Conservation (phyloP, 257 asterid species). For the Solanum ahanhuiri region DNA sequence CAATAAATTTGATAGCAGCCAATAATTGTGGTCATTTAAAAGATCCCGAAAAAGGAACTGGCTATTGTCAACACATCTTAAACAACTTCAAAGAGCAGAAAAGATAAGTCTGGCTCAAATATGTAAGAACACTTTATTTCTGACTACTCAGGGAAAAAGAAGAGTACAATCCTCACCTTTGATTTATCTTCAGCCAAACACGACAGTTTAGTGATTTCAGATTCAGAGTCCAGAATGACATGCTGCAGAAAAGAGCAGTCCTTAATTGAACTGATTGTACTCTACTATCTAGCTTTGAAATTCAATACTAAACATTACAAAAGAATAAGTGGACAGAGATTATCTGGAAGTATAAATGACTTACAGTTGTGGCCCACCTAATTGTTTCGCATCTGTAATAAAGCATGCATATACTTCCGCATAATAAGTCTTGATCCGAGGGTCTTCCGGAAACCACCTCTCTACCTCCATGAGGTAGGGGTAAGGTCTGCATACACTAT, state of each 20-base stretch:
- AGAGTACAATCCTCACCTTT: not conserved
- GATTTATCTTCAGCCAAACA: not conserved
- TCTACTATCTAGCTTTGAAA: not conserved
- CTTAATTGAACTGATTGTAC: not conserved
- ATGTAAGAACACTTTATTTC: not conserved
- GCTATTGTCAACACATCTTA: not conserved
- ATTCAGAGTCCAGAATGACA: not conserved
- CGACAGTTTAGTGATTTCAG: not conserved
- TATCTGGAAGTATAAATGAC: not conserved
- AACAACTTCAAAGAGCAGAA: not conserved
- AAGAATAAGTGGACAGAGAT: not conserved
- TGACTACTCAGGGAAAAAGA: not conserved
- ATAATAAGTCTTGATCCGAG: not conserved
- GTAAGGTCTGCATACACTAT: not conserved
- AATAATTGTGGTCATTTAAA: not conserved
- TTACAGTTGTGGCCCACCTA: not conserved
- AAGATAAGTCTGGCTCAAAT: not conserved
- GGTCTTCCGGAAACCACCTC: not conserved
- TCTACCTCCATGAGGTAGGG: not conserved
- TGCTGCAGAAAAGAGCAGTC: constrained; percentile 1
- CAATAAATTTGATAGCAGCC: not conserved
- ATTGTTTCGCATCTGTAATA: not conserved
- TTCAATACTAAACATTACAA: not conserved
- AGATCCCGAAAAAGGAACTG: not conserved
- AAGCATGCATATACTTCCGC: not conserved